These are phyloP conservation scores for Tagetes erecta DNA, from an alignment of 129 eudicot genomes.

Conservation along the genomic window DNA sequence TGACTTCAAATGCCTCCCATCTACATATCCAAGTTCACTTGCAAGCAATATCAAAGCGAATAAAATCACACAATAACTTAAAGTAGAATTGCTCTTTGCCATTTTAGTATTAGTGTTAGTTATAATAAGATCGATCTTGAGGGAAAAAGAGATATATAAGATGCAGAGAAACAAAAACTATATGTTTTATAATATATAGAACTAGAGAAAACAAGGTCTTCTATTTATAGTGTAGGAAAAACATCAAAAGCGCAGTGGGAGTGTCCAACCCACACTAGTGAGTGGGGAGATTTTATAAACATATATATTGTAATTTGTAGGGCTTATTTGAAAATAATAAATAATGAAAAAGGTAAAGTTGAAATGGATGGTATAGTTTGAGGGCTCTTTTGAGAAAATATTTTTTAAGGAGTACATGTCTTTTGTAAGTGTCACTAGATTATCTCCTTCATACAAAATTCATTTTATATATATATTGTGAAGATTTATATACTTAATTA, in stretches of 20 bases:
- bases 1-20: slow-evolving; percentile 28
- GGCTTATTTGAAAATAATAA: slow-evolving; percentile 5
- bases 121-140: background rate
- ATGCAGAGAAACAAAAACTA: background rate
- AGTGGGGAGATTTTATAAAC: slow-evolving; percentile 26
- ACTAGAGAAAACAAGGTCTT: background rate
- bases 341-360: slow-evolving; percentile 4
- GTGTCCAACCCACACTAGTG: slow-evolving; percentile 25
- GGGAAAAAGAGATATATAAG: background rate
- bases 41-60: slow-evolving; percentile 27
- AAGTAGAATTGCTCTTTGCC: slow-evolving; percentile 24
- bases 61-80: slow-evolving; percentile 18
- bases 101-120: slow-evolving; percentile 13
- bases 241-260: slow-evolving; percentile 2
- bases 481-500: too few relatives aligned
- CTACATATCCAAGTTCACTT: slow-evolving; percentile 15
- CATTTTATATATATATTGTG: too few relatives aligned
- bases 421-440: background rate
- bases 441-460: background rate
- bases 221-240: slow-evolving; percentile 21
- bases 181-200: slow-evolving; percentile 3
- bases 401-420: background rate
- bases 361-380: slow-evolving; percentile 13
- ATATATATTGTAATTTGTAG: background rate
- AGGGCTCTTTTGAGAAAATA: slow-evolving; percentile 12